Conservation (phyloP, 169 alveolate genomes). For the Plasmodium vivax region DNA sequence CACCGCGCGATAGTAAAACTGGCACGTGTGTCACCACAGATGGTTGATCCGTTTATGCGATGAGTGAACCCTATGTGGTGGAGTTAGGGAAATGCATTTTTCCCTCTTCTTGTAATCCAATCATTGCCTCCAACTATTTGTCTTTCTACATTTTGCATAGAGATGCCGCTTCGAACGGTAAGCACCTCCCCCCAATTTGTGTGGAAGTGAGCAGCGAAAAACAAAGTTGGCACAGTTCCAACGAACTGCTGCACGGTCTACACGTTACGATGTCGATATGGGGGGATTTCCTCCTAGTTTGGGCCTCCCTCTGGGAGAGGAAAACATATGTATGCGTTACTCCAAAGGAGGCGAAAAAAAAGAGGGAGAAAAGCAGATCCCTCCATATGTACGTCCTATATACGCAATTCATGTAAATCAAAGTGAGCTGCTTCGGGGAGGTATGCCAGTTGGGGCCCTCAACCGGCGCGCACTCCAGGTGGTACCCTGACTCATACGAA, state of each 20-base stretch:
- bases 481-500: neutral
- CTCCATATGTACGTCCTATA: neutral
- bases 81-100: neutral
- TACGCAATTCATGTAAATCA: neutral
- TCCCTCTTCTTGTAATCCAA: neutral
- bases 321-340: neutral
- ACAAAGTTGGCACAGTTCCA: neutral
- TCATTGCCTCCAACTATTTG: neutral
- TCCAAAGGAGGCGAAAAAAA: neutral
- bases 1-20: neutral
- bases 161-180: neutral
- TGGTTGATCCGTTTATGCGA: neutral
- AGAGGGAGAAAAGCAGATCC: neutral
- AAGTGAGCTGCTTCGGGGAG: neutral
- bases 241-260: neutral
- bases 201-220: neutral
- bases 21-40: neutral
- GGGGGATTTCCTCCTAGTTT: neutral
- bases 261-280: neutral
- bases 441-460: neutral
- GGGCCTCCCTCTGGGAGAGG: neutral
- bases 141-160: neutral
- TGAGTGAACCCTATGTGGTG: neutral
- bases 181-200: neutral
- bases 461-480: neutral